Evolutionary conservation across 805 yeast genomes (phyloP).

Genomic region (Zygotorulaspora chibaensis): DNA sequence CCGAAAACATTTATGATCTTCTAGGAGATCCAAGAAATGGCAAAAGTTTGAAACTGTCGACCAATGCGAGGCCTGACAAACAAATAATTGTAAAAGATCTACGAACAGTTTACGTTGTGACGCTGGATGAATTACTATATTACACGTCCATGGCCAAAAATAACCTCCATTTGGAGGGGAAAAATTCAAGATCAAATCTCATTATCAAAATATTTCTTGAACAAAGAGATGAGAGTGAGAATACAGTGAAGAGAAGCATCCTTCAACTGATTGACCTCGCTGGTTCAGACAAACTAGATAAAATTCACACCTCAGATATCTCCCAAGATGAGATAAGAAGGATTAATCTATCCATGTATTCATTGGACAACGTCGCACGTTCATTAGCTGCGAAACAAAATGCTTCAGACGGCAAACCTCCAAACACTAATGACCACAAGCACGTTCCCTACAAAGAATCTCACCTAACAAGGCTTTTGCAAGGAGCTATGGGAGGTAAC

Average conservation of each 20-base stretch:
- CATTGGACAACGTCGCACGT: conserved; percentile 77
- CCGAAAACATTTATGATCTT: conserved; percentile 72
- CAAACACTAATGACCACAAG: conserved; percentile 44
- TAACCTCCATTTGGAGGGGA: conserved; percentile 53
- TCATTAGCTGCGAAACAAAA: conserved; percentile 47
- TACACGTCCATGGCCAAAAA: conserved; percentile 56
- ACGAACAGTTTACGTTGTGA: conserved; percentile 54
- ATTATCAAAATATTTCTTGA: conserved; percentile 64
- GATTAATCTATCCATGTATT: conserved; percentile 71
- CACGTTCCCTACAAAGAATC: conserved; percentile 66
- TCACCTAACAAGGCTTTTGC: conserved; percentile 69
- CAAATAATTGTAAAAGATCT: conserved; percentile 66
- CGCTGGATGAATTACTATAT: conserved; percentile 52
- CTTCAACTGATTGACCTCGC: conserved; percentile 80
- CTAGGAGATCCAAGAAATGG: conserved; percentile 41
- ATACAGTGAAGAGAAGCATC: conserved; percentile 41
- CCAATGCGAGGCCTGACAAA: conserved; percentile 36
- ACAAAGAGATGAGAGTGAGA: conserved; percentile 50
- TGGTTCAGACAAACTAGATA: conserved; percentile 56
- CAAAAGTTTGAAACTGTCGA: conserved; percentile 33
- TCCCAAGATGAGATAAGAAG: conserved; percentile 79
- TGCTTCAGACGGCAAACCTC: conserved; percentile 44
- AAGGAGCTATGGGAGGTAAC: conserved; percentile 79
- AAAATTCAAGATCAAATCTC: conserved; percentile 80
- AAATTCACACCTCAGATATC: conserved; percentile 59